A percentile compares a stretch with the other conserved stretches of the same genome.
These are phyloP conservation scores for Metschnikowia picachoensis DNA, from an alignment of 805 yeast genomes.

Conservation along the genomic window DNA sequence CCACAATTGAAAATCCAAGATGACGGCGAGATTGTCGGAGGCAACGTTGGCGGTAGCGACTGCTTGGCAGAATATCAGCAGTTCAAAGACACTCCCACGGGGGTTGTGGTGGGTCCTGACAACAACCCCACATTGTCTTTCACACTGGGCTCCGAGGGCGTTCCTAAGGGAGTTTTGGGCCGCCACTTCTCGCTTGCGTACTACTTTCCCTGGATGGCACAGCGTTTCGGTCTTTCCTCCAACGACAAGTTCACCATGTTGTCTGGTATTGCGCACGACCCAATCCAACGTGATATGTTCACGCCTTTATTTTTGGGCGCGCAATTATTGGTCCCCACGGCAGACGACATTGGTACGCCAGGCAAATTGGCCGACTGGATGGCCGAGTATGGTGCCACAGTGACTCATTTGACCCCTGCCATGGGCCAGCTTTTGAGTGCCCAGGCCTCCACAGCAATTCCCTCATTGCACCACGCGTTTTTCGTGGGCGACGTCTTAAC, in stretches of 20 bases:
- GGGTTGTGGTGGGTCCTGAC: slow-evolving; percentile 95
- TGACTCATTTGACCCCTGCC: slow-evolving; percentile 97
- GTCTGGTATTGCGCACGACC: slow-evolving; percentile 98
- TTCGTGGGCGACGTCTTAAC: slow-evolving; percentile 97
- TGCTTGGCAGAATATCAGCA: slow-evolving; percentile 45
- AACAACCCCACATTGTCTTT: slow-evolving; percentile 94
- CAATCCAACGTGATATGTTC: slow-evolving; percentile 98
- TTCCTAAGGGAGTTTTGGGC: slow-evolving; percentile 98
- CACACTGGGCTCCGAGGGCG: slow-evolving; percentile 97
- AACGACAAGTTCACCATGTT: slow-evolving; percentile 94
- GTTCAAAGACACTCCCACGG: slow-evolving; percentile 60
- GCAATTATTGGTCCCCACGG: slow-evolving; percentile 84
- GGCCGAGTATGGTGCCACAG: slow-evolving; percentile 85
- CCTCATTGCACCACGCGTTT: slow-evolving; percentile 88
- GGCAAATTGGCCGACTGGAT: slow-evolving; percentile 98
- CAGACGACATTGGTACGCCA: slow-evolving; percentile 98
- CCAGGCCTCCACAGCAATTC: slow-evolving; percentile 86
- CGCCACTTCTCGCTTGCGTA: slow-evolving; percentile 96
- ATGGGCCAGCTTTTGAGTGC: slow-evolving; percentile 98
- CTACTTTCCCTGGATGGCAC: slow-evolving; percentile 98
- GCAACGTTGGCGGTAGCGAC: slow-evolving; percentile 41
- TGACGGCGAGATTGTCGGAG: slow-evolving; percentile 70
- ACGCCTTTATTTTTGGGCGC: slow-evolving; percentile 98
- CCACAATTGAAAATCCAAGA: slow-evolving; percentile 75
- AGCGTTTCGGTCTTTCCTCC: slow-evolving; percentile 70